Percentiles rank a stretch among this genome's conserved stretches.
phyloP scores from a whole-genome alignment of 805 yeast genomes.

The Kazachstania bromeliacearum region DNA sequence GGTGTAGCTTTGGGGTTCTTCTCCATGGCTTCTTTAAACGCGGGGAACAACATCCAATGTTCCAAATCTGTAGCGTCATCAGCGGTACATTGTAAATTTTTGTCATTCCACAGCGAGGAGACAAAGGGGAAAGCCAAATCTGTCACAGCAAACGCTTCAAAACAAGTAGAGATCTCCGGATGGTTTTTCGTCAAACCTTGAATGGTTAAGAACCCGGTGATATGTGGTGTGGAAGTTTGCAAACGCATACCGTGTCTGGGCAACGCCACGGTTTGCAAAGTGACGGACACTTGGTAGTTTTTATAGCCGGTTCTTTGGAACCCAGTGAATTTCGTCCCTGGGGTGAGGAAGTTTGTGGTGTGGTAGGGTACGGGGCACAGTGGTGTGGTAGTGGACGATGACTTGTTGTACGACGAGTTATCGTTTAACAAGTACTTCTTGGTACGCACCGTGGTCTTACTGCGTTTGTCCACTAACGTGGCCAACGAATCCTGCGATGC shows the following conservation, averaged over 20 bases:
- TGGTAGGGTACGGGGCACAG: slow-evolving; percentile 3
- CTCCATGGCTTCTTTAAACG: slow-evolving; percentile 30
- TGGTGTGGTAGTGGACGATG: neutral
- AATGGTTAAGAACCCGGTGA: slow-evolving; percentile 60
- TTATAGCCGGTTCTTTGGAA: slow-evolving; percentile 29
- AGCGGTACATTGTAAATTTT: slow-evolving; percentile 47
- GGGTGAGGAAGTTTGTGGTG: slow-evolving; percentile 18
- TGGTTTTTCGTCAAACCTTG: slow-evolving; percentile 56
- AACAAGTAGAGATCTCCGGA: slow-evolving; percentile 68
- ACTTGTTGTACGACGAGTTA: slow-evolving; percentile 4
- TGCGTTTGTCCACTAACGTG: slow-evolving; percentile 7
- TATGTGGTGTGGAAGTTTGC: slow-evolving; percentile 27
- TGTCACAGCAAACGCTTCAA: slow-evolving; percentile 37
- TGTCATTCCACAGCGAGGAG: slow-evolving; percentile 21
- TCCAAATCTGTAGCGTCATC: slow-evolving; percentile 49
- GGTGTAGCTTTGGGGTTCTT: slow-evolving; percentile 7
- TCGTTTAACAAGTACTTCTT: slow-evolving; percentile 12
- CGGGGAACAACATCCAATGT: slow-evolving; percentile 55
- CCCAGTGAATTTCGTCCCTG: slow-evolving; percentile 27
- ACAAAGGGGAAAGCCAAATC: slow-evolving; percentile 17
- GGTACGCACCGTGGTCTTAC: neutral
- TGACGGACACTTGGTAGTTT: slow-evolving; percentile 44
- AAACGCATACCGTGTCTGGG: neutral
- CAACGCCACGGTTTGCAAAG: slow-evolving; percentile 39
- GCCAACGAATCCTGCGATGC: slow-evolving; percentile 15